Evolutionary conservation across 345 rosid genomes (phyloP).

Genomic region (Anacardium occidentale): DNA sequence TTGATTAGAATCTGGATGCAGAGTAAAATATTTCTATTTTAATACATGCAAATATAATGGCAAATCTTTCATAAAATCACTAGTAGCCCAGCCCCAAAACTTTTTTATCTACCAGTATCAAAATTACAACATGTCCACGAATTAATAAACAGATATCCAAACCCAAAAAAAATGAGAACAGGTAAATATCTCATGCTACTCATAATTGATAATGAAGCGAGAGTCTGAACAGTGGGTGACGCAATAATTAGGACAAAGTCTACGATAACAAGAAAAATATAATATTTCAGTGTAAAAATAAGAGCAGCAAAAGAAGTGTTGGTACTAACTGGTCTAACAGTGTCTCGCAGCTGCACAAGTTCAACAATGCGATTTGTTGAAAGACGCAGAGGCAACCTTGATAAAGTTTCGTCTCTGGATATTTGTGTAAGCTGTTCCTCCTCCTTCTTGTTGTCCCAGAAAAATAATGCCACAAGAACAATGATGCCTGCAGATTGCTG

Average conservation of each 20-base stretch:
- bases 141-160: background rate
- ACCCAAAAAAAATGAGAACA: background rate
- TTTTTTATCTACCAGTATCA: background rate
- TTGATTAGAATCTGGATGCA: no score
- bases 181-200: slow-evolving; percentile 2
- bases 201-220: background rate
- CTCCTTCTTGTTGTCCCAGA: slow-evolving; percentile 95
- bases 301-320: slow-evolving; percentile 8
- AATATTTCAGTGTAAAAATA: background rate
- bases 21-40: background rate
- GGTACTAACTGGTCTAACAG: slow-evolving; percentile 83
- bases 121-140: background rate
- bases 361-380: slow-evolving; percentile 92
- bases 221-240: background rate
- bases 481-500: slow-evolving; percentile 81
- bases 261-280: background rate
- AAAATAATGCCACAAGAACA: slow-evolving; percentile 64
- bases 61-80: no score
- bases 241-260: background rate
- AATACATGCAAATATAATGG: background rate
- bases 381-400: slow-evolving; percentile 86
- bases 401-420: slow-evolving; percentile 81
- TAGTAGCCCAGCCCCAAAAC: no score
- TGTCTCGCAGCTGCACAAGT: slow-evolving; percentile 90
- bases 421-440: slow-evolving; percentile 95